Evolutionary conservation across 2,329 filamentous ascomycete species (phyloP).

Genomic region (Mycosphaerella sp.): DNA sequence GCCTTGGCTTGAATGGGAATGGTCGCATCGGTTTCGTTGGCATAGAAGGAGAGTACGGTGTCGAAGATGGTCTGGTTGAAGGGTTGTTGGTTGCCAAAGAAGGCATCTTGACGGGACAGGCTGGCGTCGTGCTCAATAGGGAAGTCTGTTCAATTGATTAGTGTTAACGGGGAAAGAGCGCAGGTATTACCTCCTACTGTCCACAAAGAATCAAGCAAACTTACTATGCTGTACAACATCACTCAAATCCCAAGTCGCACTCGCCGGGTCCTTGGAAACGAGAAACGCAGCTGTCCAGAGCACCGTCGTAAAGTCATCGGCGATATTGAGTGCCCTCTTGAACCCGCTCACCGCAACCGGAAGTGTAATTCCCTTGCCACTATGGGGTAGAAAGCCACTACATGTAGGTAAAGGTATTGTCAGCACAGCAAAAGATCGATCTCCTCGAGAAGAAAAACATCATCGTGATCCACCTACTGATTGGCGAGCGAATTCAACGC

Average conservation of each 20-base stretch:
- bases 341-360: constrained; percentile 21
- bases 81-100: constrained; percentile 29
- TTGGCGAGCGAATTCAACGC: constrained; percentile 13
- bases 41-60: constrained; percentile 25
- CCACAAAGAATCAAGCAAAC: too few relatives aligned
- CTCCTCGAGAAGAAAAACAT: too few relatives aligned
- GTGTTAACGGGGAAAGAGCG: too few relatives aligned
- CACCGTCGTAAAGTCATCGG: constrained; percentile 21
- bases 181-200: too few relatives aligned
- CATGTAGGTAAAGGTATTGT: too few relatives aligned
- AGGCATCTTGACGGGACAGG: constrained; percentile 30
- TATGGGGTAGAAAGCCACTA: constrained; percentile 21
- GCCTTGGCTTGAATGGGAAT: constrained; percentile 29
- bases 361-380: constrained; percentile 23
- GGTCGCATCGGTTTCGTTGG: constrained; percentile 23
- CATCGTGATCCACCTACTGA: not conserved
- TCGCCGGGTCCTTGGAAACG: constrained; percentile 15
- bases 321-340: constrained; percentile 23
- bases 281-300: constrained; percentile 23
- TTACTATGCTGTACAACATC: constrained; percentile 1
- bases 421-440: too few relatives aligned
- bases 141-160: constrained; percentile 12
- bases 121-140: constrained; percentile 34
- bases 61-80: constrained; percentile 34
- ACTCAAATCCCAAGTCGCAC: constrained; percentile 1